phyloP scores from a whole-genome alignment of 345 rosid species.

The Moringa oleifera region DNA sequence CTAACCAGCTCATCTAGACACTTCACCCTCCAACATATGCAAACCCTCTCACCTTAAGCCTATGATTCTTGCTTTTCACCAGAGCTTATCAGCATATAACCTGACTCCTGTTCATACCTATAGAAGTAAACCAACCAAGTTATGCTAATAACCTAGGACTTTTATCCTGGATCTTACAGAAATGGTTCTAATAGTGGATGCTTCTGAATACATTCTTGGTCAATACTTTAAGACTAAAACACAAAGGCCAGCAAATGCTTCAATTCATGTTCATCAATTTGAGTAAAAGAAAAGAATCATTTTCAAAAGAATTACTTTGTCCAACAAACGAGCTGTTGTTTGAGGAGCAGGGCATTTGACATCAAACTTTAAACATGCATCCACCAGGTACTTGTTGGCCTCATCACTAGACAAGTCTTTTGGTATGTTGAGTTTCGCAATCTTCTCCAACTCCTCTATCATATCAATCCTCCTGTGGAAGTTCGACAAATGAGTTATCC shows the following conservation, averaged over 20 bases:
- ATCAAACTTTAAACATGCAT: conserved; percentile 68
- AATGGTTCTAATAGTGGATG: too few species aligned
- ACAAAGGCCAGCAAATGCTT: not conserved
- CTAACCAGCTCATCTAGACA: too few species aligned
- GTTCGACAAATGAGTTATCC: not conserved
- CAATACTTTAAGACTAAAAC: not conserved
- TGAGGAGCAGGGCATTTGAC: conserved; percentile 91
- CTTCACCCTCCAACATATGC: not conserved
- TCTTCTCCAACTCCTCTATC: conserved; percentile 83
- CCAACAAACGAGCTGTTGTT: conserved; percentile 83
- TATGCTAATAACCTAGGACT: not conserved
- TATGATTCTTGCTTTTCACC: too few species aligned
- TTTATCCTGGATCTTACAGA: too few species aligned
- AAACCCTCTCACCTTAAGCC: not conserved
- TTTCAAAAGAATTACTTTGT: conserved; percentile 48
- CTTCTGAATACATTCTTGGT: too few species aligned
- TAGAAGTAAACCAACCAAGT: not conserved
- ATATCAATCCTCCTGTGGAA: conserved; percentile 74
- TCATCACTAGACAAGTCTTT: conserved; percentile 79
- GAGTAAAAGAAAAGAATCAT: conserved; percentile 3
- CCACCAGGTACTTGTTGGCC: conserved; percentile 65
- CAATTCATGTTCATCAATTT: not conserved
- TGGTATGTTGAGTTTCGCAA: conserved; percentile 83
- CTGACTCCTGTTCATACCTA: not conserved
- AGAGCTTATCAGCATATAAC: not conserved